phyloP scores from a whole-genome alignment of 164 flowering plant genomes.

The Protea cynaroides region DNA sequence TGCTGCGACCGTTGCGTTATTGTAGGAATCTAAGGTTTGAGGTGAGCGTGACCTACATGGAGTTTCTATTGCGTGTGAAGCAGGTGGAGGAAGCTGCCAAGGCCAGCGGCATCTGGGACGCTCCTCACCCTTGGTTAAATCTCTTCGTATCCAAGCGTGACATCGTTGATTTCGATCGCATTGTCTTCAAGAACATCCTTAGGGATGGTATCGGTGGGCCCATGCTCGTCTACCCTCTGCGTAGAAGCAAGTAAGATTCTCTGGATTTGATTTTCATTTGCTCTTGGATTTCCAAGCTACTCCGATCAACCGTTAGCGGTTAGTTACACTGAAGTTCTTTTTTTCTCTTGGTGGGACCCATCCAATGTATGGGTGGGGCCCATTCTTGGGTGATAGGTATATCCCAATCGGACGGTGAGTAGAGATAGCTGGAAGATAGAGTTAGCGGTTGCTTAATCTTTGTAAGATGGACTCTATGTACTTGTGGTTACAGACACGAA shows the following conservation, averaged over 20 bases:
- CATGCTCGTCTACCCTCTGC: constrained; percentile 75
- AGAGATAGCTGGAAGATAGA: too few relatives aligned
- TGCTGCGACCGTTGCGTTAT: constrained; percentile 45
- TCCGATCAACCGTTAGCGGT: too few relatives aligned
- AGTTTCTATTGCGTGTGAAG: constrained; percentile 64
- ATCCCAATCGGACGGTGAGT: too few relatives aligned
- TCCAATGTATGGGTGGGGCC: too few relatives aligned
- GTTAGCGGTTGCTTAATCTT: too few relatives aligned
- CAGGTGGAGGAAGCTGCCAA: constrained; percentile 45
- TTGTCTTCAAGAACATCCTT: constrained; percentile 53
- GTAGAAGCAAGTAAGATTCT: constrained; percentile 74
- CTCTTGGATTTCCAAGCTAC: too few relatives aligned
- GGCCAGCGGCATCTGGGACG: constrained; percentile 63
- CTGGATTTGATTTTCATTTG: too few relatives aligned
- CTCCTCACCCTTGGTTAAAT: constrained; percentile 95
- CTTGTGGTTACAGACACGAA: too few relatives aligned
- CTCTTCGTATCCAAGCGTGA: constrained; percentile 52
- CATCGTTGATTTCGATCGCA: constrained; percentile 55
- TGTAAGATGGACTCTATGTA: too few relatives aligned
- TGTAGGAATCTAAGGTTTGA: constrained; percentile 34
- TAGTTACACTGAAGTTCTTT: too few relatives aligned
- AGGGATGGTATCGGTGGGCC: constrained; percentile 82
- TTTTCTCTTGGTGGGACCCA: too few relatives aligned
- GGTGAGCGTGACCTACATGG: constrained; percentile 54
- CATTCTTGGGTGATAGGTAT: too few relatives aligned